Evolutionary conservation across 1,284 basidiomycete species (phyloP).

Genomic region (Singerocomus inundabilis): DNA sequence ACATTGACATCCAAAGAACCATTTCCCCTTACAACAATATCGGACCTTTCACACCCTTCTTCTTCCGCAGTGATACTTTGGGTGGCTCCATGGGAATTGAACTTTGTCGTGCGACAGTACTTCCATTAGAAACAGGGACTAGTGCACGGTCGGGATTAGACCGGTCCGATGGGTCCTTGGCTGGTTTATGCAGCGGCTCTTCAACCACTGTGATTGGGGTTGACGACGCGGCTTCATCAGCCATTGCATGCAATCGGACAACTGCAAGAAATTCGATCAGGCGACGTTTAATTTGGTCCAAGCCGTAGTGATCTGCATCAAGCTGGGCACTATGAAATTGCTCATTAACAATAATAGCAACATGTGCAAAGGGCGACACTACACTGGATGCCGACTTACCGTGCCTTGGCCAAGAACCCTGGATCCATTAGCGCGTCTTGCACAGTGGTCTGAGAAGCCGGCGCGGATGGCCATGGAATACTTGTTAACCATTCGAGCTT

Average conservation of each 20-base stretch:
- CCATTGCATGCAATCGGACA: slow-evolving; percentile 73
- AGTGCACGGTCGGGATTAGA: slow-evolving; percentile 22
- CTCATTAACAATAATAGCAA: slow-evolving; percentile 5
- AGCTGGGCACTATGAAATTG: slow-evolving; percentile 54
- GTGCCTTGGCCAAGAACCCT: slow-evolving; percentile 62
- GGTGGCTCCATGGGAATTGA: slow-evolving; percentile 8
- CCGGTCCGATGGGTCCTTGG: slow-evolving; percentile 12
- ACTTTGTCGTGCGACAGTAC: slow-evolving; percentile 6
- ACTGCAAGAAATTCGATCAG: slow-evolving; percentile 90
- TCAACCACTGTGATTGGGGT: background rate
- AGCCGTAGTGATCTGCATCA: slow-evolving; percentile 85
- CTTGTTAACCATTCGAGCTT: slow-evolving; percentile 83
- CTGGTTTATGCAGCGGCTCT: slow-evolving; percentile 1
- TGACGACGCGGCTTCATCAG: slow-evolving; percentile 26
- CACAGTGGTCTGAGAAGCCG: slow-evolving; percentile 22
- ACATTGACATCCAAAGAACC: background rate
- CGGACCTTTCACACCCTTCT: slow-evolving; percentile 64
- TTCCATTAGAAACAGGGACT: slow-evolving; percentile 10
- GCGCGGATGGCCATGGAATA: slow-evolving; percentile 67
- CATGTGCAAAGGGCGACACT: background rate
- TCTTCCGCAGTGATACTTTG: slow-evolving; percentile 10
- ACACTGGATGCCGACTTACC: slow-evolving; percentile 18
- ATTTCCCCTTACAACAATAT: slow-evolving; percentile 65
- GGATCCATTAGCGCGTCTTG: slow-evolving; percentile 44
- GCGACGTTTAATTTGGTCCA: slow-evolving; percentile 88